A percentile compares a stretch with the other conserved stretches of the same genome.
Conservation (phyloP, 192 early-diverging fungal species). For the Coemansia sp. region DNA sequence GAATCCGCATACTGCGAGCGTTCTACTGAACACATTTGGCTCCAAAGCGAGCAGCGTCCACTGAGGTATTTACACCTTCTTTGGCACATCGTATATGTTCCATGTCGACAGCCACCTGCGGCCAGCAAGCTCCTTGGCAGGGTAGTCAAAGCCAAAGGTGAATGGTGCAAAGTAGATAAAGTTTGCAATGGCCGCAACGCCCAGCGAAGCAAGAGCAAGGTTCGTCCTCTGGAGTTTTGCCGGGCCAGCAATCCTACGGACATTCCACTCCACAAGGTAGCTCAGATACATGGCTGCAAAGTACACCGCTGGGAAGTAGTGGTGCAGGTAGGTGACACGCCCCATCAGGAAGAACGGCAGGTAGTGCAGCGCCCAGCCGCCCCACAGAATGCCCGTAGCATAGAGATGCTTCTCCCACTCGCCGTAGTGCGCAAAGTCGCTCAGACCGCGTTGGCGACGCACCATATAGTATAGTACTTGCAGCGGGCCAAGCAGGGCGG, state of each 20-base stretch:
- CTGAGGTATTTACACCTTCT: slow-evolving; percentile 3
- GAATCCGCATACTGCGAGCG: background rate
- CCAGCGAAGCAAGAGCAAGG: slow-evolving; percentile 13
- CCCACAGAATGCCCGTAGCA: slow-evolving; percentile 71
- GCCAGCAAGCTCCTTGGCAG: slow-evolving; percentile 58
- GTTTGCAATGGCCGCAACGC: slow-evolving; percentile 49
- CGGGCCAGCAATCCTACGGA: slow-evolving; percentile 41
- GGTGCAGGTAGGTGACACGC: slow-evolving; percentile 86
- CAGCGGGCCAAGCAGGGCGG: slow-evolving; percentile 26
- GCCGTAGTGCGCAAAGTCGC: slow-evolving; percentile 15
- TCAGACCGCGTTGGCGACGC: slow-evolving; percentile 60
- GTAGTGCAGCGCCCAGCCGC: slow-evolving; percentile 83
- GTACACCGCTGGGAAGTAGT: slow-evolving; percentile 84
- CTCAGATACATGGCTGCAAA: slow-evolving; percentile 80
- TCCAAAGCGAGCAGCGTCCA: background rate
- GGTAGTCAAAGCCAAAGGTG: slow-evolving; percentile 79
- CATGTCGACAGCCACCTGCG: slow-evolving; percentile 76
- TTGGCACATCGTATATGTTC: slow-evolving; percentile 63
- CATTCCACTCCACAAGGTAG: slow-evolving; percentile 78
- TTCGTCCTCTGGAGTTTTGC: slow-evolving; percentile 4
- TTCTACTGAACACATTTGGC: no score
- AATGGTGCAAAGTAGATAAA: slow-evolving; percentile 81
- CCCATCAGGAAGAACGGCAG: slow-evolving; percentile 90
- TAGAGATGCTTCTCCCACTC: slow-evolving; percentile 76
- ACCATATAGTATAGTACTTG: slow-evolving; percentile 46